phyloP scores from a whole-genome alignment of 768 basidiomycete genomes.

The Dictyophora rubrovolvata region DNA sequence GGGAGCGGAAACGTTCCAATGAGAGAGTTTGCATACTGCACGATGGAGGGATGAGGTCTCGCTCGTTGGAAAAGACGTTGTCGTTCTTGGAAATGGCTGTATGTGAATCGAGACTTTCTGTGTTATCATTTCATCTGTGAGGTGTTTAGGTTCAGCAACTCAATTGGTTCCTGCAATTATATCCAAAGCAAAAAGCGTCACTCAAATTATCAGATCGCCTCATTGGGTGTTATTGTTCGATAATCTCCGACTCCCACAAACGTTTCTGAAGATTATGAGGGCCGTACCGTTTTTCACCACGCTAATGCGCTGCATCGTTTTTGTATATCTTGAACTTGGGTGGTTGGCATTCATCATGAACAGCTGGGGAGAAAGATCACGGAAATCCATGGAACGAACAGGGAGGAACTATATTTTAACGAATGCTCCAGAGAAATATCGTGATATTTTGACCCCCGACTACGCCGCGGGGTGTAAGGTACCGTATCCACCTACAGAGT shows the following conservation, averaged over 20 bases:
- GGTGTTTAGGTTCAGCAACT: constrained; percentile 8
- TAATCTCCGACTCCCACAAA: no score
- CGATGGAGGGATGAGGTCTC: constrained; percentile 13
- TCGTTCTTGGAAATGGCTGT: constrained; percentile 20
- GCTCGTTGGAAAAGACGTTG: constrained; percentile 15
- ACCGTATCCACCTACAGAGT: neutral
- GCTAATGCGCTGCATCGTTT: neutral
- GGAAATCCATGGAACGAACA: constrained; percentile 1
- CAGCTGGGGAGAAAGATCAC: neutral
- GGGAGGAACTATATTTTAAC: constrained; percentile 20
- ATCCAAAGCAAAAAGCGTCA: constrained; percentile 9
- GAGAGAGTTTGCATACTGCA: constrained; percentile 15
- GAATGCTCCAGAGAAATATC: constrained; percentile 16
- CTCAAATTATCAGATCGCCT: constrained; percentile 14
- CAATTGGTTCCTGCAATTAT: constrained; percentile 16
- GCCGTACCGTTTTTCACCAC: constrained; percentile 8
- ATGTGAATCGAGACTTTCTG: neutral
- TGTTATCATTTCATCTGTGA: neutral
- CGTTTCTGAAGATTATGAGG: no score
- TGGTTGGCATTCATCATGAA: constrained; percentile 1
- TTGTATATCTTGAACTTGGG: neutral
- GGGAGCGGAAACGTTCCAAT: constrained; percentile 12
- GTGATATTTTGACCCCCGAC: constrained; percentile 13
- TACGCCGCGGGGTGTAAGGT: constrained; percentile 16
- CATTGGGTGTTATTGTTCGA: constrained; percentile 12